phyloP scores from a whole-genome alignment of 2,329 filamentous ascomycete species.

The Calonectria ilicicola region DNA sequence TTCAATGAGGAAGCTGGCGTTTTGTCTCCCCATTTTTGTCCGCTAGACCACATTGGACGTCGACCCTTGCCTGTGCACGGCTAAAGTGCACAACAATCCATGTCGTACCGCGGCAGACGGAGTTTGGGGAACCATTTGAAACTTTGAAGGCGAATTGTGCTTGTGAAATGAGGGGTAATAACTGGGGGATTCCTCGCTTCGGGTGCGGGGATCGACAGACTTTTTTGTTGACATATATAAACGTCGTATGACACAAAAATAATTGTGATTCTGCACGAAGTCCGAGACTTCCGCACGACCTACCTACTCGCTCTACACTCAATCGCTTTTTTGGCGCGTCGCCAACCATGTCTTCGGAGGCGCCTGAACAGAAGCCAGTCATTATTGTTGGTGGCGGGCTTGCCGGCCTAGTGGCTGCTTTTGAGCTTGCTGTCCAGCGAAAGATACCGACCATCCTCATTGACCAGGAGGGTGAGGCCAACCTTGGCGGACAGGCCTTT shows the following conservation, averaged over 20 bases:
- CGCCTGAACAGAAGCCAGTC: conserved; percentile 50
- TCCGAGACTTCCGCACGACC: not conserved
- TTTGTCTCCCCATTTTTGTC: not conserved
- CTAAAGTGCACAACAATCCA: not conserved
- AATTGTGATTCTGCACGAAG: not conserved
- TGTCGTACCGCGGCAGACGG: not conserved
- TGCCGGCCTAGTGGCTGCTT: conserved; percentile 70
- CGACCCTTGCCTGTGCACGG: not conserved
- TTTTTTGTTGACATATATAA: not conserved
- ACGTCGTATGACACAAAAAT: not conserved
- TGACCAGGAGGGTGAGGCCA: conserved; percentile 69
- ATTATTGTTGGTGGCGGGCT: conserved; percentile 69
- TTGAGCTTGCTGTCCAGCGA: conserved; percentile 63
- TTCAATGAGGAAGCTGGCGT: not conserved
- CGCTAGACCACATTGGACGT: not conserved
- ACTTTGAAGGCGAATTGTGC: not conserved
- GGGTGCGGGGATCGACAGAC: not conserved
- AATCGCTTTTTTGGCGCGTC: not conserved
- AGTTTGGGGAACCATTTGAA: not conserved
- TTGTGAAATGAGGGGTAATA: conserved; percentile 5
- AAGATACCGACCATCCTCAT: conserved; percentile 63
- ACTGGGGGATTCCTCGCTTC: not conserved
- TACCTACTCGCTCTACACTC: not conserved
- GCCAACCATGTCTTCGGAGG: conserved; percentile 15
- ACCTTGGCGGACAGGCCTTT: conserved; percentile 72